Percentiles rank a stretch among this genome's conserved stretches.
Evolutionary conservation across 176 grass and related monocot genomes (phyloP).

Genomic region (Elaeis guineensis): DNA sequence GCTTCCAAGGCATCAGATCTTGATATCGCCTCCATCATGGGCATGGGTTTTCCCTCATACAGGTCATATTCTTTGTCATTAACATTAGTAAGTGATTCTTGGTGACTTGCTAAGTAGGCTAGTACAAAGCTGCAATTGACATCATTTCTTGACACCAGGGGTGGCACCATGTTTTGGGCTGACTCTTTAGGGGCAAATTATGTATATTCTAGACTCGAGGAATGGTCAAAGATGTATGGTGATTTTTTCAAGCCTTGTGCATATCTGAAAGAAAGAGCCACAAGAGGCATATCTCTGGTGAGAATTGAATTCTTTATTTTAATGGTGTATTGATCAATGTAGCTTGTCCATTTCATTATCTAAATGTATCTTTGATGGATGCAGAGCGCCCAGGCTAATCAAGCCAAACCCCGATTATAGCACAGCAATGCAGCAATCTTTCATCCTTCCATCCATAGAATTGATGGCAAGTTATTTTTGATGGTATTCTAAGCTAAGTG

Average conservation of each 20-base stretch:
- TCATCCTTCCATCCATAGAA: too few relatives aligned
- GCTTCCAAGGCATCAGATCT: slow-evolving; percentile 6
- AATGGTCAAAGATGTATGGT: slow-evolving; percentile 70
- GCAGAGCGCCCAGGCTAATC: slow-evolving; percentile 57
- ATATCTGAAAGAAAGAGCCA: slow-evolving; percentile 71
- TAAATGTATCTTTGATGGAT: slow-evolving; percentile 8
- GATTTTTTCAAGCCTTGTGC: slow-evolving; percentile 76
- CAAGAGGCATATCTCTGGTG: slow-evolving; percentile 72
- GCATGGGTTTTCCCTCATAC: slow-evolving; percentile 91
- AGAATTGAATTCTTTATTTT: slow-evolving; percentile 17
- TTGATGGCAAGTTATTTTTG: too few relatives aligned
- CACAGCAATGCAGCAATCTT: not conserved
- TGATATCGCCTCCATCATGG: slow-evolving; percentile 32
- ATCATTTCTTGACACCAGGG: slow-evolving; percentile 33
- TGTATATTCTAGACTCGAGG: slow-evolving; percentile 55
- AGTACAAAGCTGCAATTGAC: not conserved
- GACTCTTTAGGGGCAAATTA: slow-evolving; percentile 76
- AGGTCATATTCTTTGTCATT: slow-evolving; percentile 23
- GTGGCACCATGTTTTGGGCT: slow-evolving; percentile 79
- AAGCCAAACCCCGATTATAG: slow-evolving; percentile 54
- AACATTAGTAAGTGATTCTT: not conserved
- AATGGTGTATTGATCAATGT: not conserved
- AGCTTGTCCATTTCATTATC: not conserved
- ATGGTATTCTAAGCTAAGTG: too few relatives aligned
- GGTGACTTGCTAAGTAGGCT: not conserved